phyloP scores from a whole-genome alignment of 2,329 filamentous ascomycete genomes.

The Pseudogymnoascus sp. region DNA sequence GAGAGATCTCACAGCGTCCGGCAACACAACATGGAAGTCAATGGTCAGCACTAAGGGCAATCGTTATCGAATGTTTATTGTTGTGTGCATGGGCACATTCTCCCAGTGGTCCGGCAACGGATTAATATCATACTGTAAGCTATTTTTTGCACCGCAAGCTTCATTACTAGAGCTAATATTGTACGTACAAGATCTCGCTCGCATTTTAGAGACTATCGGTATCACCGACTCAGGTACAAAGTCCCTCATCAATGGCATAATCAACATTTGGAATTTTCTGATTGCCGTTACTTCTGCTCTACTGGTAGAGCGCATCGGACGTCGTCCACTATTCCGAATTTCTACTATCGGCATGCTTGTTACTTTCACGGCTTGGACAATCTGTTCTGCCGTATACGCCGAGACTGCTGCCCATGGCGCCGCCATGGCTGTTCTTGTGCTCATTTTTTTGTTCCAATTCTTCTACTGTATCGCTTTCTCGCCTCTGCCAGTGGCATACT shows the following conservation, averaged over 20 bases:
- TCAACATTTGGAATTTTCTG: constrained; percentile 30
- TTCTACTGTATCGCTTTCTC: constrained; percentile 43
- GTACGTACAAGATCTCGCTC: constrained; percentile 19
- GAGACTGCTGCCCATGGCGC: constrained; percentile 20
- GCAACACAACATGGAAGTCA: background rate
- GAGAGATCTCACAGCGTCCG: background rate
- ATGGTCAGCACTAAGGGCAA: background rate
- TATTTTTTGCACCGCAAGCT: background rate
- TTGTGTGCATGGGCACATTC: background rate
- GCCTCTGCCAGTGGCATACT: constrained; percentile 39
- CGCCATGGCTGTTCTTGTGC: constrained; percentile 33
- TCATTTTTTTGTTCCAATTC: constrained; percentile 44
- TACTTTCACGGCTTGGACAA: constrained; percentile 32
- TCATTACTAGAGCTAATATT: background rate
- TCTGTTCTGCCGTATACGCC: constrained; percentile 29
- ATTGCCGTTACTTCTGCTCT: constrained; percentile 40
- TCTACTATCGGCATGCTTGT: constrained; percentile 25
- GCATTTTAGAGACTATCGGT: constrained; percentile 22
- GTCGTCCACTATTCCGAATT: constrained; percentile 21
- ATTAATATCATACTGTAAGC: background rate
- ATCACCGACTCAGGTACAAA: constrained; percentile 17
- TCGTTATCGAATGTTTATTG: background rate
- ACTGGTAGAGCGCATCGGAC: constrained; percentile 33
- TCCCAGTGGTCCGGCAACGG: constrained; percentile 6
- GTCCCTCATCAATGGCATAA: constrained; percentile 24